Evolutionary conservation across 345 rosid species (phyloP), one percentile per base, ranked within the genome.

Genomic region (Salix dunnii): DNA sequence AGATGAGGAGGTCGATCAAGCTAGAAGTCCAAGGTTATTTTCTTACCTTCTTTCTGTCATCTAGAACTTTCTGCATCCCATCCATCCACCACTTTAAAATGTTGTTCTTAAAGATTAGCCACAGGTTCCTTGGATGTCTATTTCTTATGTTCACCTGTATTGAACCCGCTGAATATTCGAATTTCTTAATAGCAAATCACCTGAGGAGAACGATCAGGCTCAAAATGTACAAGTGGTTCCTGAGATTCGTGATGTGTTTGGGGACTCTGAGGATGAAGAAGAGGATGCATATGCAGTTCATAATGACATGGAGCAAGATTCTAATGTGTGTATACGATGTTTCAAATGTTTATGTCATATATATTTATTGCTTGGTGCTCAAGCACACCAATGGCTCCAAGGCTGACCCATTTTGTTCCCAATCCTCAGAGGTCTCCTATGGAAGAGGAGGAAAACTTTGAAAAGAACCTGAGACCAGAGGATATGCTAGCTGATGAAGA

Each of bases 201-300:
- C 85, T 55, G 88, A 74, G 74, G 97, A 89, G 84, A 90, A 90
- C 88, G 92, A 89, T 79, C 92, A 80, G 70, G 73, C 81, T 78
- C 89, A 85, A 64, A 81, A 81, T 80, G 79, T 87, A 67, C 91
- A 83, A 31, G 84, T 98, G 27, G 90, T 90, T 23, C 92, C 90
- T 55, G 97, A 93, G 83, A 92, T 96, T 78, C 97, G 99, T 76
- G 96, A 96, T 87, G 99, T 96, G 60, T 96, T 96, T 86, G 99
- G 99, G 72, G 97, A 90, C 65, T 93, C 98, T 40, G 99, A 96
- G 79, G 99, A 96, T 63, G 99, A 96, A 79, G 99, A 93, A 40
- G 91, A 75, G 23, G 89, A 83, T 67, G 95, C 83, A 35, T 96
- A 89, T 85, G 90, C 83, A 40, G 85, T 87, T 80, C 90, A 77